Percentiles rank a stretch among this genome's conserved stretches.
Conservation (phyloP, 73 alveolate genomes). For the Tetrahymena thermophila region DNA sequence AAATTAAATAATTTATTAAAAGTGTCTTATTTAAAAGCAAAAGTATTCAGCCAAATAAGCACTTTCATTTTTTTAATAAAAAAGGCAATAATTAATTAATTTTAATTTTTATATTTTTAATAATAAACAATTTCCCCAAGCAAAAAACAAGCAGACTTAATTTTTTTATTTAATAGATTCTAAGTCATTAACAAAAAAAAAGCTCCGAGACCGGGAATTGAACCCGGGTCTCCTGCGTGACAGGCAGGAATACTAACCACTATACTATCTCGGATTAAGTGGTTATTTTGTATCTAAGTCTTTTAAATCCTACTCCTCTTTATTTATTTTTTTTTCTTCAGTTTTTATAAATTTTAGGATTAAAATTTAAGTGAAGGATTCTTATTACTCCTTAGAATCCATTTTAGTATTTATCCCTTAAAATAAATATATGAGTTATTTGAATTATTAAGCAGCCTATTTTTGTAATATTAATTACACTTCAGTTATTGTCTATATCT, state of each 20-base stretch:
- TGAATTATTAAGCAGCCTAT: background rate
- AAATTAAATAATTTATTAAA: too few species aligned
- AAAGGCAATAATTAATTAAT: background rate
- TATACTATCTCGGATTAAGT: background rate
- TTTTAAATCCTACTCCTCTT: background rate
- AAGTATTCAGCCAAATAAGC: background rate
- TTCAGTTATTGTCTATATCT: background rate
- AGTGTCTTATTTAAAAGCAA: background rate
- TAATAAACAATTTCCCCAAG: background rate
- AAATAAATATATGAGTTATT: too few species aligned
- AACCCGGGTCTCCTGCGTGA: constrained; percentile 8
- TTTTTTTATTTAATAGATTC: background rate
- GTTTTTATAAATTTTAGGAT: background rate
- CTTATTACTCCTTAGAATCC: background rate
- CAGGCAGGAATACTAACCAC: constrained; percentile 5
- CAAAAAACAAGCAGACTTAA: background rate
- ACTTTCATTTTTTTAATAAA: background rate
- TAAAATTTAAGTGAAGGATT: background rate
- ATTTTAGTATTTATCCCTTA: background rate
- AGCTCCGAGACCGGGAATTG: constrained; percentile 7
- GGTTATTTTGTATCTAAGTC: background rate
- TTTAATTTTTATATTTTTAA: too few species aligned
- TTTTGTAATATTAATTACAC: background rate
- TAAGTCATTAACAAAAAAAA: background rate
- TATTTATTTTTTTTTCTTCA: too few species aligned